A percentile compares a stretch with the other conserved stretches of the same genome.
These are phyloP conservation scores for Trametes coccinea DNA, from an alignment of 768 basidiomycete genomes.

Conservation along the genomic window DNA sequence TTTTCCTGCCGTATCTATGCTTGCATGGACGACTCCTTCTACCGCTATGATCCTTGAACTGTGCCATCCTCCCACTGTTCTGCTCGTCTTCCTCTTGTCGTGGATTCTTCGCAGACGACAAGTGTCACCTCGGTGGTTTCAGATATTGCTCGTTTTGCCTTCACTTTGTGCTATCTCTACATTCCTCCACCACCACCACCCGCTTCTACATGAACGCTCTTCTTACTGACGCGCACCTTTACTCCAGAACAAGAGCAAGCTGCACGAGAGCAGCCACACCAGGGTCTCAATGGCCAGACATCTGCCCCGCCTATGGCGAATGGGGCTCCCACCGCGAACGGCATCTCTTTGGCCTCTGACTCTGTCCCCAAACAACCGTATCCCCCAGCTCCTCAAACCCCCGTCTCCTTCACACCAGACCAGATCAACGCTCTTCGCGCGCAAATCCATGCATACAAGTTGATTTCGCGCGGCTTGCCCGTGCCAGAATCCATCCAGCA, in stretches of 20 bases:
- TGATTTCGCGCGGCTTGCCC: constrained; percentile 62
- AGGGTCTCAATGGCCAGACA: constrained; percentile 29
- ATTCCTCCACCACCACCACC: too few species aligned
- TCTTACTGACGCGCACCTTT: not conserved
- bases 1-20: too few species aligned
- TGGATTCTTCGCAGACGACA: too few species aligned
- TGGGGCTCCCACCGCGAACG: constrained; percentile 38
- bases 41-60: too few species aligned
- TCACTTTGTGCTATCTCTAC: too few species aligned
- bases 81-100: too few species aligned
- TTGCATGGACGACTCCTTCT: too few species aligned
- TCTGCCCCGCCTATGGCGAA: constrained; percentile 28
- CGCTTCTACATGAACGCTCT: not conserved
- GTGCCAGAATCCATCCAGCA: constrained; percentile 71
- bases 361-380: constrained; percentile 50
- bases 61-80: too few species aligned
- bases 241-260: constrained; percentile 11
- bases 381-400: constrained; percentile 61
- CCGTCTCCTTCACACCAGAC: constrained; percentile 75
- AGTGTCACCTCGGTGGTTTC: too few species aligned
- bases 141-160: too few species aligned
- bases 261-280: constrained; percentile 13
- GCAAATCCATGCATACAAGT: constrained; percentile 82
- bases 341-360: constrained; percentile 48
- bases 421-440: constrained; percentile 77